Evolutionary conservation across 1,139 yeast species (phyloP).

Genomic region (Protomyces gravidus): DNA sequence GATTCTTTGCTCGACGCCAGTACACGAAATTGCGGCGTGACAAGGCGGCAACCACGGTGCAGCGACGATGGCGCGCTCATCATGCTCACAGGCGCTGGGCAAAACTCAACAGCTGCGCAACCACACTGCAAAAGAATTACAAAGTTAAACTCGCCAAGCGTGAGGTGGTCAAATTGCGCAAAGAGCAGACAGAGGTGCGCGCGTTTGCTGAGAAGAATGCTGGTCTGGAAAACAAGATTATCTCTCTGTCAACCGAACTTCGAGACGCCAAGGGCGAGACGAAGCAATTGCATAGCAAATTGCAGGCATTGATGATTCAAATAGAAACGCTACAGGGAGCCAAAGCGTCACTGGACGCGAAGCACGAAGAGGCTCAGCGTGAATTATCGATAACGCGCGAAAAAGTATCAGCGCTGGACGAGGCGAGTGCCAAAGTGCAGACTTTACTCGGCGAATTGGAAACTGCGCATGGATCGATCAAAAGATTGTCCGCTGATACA

Average conservation of each 20-base stretch:
- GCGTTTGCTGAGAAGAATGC: conserved; percentile 39
- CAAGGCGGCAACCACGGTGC: conserved; percentile 65
- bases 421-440: conserved; percentile 14
- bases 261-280: conserved; percentile 60
- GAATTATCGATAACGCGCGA: conserved; percentile 48
- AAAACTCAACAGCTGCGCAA: conserved; percentile 54
- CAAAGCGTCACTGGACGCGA: conserved; percentile 55
- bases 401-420: conserved; percentile 34
- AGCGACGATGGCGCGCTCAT: conserved; percentile 65
- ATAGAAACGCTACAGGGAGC: conserved; percentile 57
- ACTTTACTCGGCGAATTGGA: conserved; percentile 57
- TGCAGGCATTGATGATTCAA: conserved; percentile 57
- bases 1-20: conserved; percentile 54
- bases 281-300: conserved; percentile 61
- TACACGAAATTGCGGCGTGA: conserved; percentile 56
- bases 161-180: conserved; percentile 55
- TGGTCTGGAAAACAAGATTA: conserved; percentile 49
- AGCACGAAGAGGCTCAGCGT: conserved; percentile 39
- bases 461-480: conserved; percentile 59
- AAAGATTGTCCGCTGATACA: conserved; percentile 61
- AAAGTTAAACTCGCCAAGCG: conserved; percentile 63
- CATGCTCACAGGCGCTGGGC: conserved; percentile 55
- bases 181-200: conserved; percentile 48
- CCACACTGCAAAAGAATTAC: conserved; percentile 55
- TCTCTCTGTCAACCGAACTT: conserved; percentile 55